A percentile compares a stretch with the other conserved stretches of the same genome.
Evolutionary conservation across 306 rosid genomes (phyloP).

Genomic region (Lupinus albus): DNA sequence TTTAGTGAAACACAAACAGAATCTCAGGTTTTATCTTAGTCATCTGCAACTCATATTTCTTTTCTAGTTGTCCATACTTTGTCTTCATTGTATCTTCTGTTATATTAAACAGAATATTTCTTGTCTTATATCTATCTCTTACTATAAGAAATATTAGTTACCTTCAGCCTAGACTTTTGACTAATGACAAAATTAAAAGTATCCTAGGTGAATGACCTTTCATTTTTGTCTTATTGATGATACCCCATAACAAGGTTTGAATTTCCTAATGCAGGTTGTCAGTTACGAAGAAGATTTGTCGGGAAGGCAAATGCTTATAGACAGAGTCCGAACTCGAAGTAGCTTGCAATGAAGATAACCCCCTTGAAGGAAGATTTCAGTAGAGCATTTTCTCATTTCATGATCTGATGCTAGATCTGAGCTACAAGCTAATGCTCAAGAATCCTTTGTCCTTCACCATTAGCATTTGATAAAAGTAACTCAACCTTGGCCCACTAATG

Average conservation of each 20-base stretch:
- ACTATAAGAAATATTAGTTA: slow-evolving; percentile 17
- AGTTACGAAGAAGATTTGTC: slow-evolving; percentile 87
- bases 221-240: slow-evolving; percentile 27
- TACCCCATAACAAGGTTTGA: slow-evolving; percentile 21
- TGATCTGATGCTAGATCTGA: slow-evolving; percentile 31
- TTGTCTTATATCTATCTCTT: slow-evolving; percentile 10
- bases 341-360: slow-evolving; percentile 52
- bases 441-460: slow-evolving; percentile 26
- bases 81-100: background rate
- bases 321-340: slow-evolving; percentile 74
- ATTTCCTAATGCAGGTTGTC: slow-evolving; percentile 66
- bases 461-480: background rate
- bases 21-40: slow-evolving; percentile 72
- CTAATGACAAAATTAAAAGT: slow-evolving; percentile 4
- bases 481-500: slow-evolving; percentile 28
- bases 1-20: slow-evolving; percentile 94
- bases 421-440: slow-evolving; percentile 35
- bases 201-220: slow-evolving; percentile 32
- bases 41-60: slow-evolving; percentile 25
- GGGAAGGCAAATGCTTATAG: slow-evolving; percentile 93
- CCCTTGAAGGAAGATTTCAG: slow-evolving; percentile 19
- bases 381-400: slow-evolving; percentile 5
- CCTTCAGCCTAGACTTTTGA: slow-evolving; percentile 16
- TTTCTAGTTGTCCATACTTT: background rate
- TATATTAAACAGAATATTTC: background rate